phyloP scores from a whole-genome alignment of 768 basidiomycete genomes.

The Boletus barrowsii region DNA sequence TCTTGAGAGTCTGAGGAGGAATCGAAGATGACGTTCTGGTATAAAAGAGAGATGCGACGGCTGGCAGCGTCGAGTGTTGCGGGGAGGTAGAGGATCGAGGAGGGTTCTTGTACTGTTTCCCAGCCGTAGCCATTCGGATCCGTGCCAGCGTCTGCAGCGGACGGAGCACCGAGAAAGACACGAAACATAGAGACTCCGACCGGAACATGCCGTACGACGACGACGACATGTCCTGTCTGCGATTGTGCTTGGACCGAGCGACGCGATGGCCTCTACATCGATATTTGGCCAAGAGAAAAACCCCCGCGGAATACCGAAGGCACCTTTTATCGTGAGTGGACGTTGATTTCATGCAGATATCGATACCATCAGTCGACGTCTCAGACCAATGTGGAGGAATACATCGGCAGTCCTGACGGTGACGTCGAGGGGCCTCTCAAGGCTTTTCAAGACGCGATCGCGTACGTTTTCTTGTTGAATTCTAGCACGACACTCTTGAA shows the following conservation, averaged over 20 bases:
- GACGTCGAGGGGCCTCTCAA: conserved; percentile 77
- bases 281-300: conserved; percentile 56
- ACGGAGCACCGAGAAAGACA: conserved; percentile 37
- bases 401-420: conserved; percentile 74
- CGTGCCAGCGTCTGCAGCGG: conserved; percentile 32
- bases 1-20: conserved; percentile 36
- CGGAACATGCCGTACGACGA: conserved; percentile 20
- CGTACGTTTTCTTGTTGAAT: conserved; percentile 52
- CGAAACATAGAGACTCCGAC: conserved; percentile 17
- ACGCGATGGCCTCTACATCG: conserved; percentile 24
- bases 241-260: neutral
- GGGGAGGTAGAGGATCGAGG: conserved; percentile 35
- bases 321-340: conserved; percentile 85
- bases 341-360: neutral
- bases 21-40: conserved; percentile 70
- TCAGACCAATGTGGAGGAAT: conserved; percentile 84
- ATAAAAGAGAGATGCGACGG: conserved; percentile 64
- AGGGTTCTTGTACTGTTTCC: conserved; percentile 38
- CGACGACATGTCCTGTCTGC: too few relatives aligned
- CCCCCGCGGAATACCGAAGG: conserved; percentile 90
- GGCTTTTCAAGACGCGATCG: conserved; percentile 87
- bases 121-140: conserved; percentile 42
- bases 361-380: neutral
- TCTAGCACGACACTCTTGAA: conserved; percentile 12
- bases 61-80: conserved; percentile 65